These are phyloP conservation scores for Leptomonas seymouri DNA, from an alignment of 208 protist genomes.

Conservation along the genomic window DNA sequence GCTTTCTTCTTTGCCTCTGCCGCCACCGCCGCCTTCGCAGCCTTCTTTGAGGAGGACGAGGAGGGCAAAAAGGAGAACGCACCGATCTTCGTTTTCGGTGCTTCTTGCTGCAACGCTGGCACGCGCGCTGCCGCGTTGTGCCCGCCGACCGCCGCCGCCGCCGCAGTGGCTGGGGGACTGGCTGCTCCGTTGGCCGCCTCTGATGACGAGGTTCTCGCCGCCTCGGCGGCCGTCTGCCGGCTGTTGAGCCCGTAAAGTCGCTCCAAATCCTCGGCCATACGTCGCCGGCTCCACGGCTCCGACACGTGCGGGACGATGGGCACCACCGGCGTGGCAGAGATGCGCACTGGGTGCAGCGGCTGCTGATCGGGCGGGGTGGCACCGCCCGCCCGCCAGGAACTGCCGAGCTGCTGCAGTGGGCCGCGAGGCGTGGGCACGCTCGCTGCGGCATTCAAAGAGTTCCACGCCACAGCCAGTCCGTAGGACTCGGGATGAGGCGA, in stretches of 20 bases:
- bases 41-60: conserved; percentile 19
- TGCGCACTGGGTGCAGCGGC: conserved; percentile 8
- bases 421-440: conserved; percentile 1
- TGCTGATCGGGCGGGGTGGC: not conserved
- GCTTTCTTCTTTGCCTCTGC: conserved; percentile 14
- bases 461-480: not conserved
- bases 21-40: conserved; percentile 13
- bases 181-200: not conserved
- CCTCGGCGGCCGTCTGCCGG: not conserved
- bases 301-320: conserved; percentile 46
- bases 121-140: not conserved
- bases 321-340: conserved; percentile 60
- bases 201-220: not conserved
- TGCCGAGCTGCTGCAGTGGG: too few species aligned
- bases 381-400: not conserved
- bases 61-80: not conserved
- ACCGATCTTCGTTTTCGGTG: conserved; percentile 23
- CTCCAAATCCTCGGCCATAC: conserved; percentile 39
- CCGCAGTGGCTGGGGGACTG: not conserved
- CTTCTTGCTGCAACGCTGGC: not conserved
- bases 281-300: conserved; percentile 31
- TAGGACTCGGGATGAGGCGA: not conserved
- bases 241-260: conserved; percentile 18
- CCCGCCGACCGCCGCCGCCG: not conserved
- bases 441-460: not conserved